Evolutionary conservation across 169 alveolate genomes (phyloP).

Genomic region (Theileria equi): DNA sequence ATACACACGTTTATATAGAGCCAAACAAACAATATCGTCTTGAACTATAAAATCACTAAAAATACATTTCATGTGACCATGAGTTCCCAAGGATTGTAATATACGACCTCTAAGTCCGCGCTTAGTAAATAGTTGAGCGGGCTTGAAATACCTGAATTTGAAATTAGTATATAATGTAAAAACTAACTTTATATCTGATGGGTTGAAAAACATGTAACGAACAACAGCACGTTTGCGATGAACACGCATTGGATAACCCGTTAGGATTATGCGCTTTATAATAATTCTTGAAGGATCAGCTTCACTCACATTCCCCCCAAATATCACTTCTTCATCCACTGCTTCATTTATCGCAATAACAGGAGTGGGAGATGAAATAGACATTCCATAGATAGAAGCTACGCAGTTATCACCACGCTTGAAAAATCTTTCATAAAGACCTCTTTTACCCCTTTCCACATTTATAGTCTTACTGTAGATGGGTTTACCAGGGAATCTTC

Average conservation of each 20-base stretch:
- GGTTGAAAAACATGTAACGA: slow-evolving; percentile 96
- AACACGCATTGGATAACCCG: slow-evolving; percentile 94
- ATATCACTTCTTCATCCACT: slow-evolving; percentile 24
- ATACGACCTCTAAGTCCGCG: slow-evolving; percentile 96
- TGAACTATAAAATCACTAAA: slow-evolving; percentile 92
- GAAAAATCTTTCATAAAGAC: slow-evolving; percentile 31
- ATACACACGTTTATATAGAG: slow-evolving; percentile 89
- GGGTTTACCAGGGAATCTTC: slow-evolving; percentile 72
- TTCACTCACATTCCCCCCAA: slow-evolving; percentile 87
- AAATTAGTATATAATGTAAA: not conserved
- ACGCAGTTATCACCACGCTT: slow-evolving; percentile 47
- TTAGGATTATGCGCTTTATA: slow-evolving; percentile 93
- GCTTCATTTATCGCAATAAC: slow-evolving; percentile 40
- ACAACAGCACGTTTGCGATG: slow-evolving; percentile 94
- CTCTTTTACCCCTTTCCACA: slow-evolving; percentile 48
- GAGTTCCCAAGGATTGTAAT: slow-evolving; percentile 97
- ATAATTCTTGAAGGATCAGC: slow-evolving; percentile 92
- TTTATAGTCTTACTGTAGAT: slow-evolving; percentile 51
- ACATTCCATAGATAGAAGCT: slow-evolving; percentile 61
- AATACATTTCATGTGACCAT: slow-evolving; percentile 98
- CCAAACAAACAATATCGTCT: slow-evolving; percentile 92
- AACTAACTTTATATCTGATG: slow-evolving; percentile 89
- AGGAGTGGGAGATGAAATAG: slow-evolving; percentile 54
- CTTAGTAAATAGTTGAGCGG: slow-evolving; percentile 95
- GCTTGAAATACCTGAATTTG: slow-evolving; percentile 85